Evolutionary conservation across 345 rosid species (phyloP).

Genomic region (Aurinia saxatilis): DNA sequence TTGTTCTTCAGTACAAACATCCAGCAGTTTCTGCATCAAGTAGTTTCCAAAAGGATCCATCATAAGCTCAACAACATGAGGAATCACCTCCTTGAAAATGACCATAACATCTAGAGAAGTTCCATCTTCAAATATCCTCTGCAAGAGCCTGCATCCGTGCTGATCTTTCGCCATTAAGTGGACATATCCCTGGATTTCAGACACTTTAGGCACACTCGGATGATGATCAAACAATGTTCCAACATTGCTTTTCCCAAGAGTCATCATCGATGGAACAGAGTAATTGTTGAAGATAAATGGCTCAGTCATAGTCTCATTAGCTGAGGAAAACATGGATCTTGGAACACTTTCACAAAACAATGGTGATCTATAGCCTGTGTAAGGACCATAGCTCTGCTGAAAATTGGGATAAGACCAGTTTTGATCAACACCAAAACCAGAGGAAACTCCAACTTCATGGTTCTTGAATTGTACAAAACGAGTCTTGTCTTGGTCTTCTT

Average conservation of each 20-base stretch:
- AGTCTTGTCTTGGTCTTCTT: neutral
- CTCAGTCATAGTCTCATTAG: slow-evolving; percentile 1
- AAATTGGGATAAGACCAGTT: neutral
- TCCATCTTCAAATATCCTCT: slow-evolving; percentile 37
- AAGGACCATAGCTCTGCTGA: neutral
- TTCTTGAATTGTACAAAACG: too few species aligned
- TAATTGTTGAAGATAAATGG: slow-evolving; percentile 5
- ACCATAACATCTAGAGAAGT: slow-evolving; percentile 25
- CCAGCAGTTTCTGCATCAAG: slow-evolving; percentile 43
- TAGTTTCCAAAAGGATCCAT: slow-evolving; percentile 51
- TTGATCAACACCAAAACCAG: neutral
- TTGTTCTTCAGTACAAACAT: slow-evolving; percentile 46
- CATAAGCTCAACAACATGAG: slow-evolving; percentile 46
- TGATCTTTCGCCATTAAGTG: slow-evolving; percentile 42
- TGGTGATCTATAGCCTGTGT: neutral
- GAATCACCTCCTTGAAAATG: slow-evolving; percentile 37
- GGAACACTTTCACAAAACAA: neutral
- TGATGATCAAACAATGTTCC: neutral
- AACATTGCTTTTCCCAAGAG: slow-evolving; percentile 6
- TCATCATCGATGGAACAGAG: slow-evolving; percentile 4
- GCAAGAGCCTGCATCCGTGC: slow-evolving; percentile 44
- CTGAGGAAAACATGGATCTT: slow-evolving; percentile 14
- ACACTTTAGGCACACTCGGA: slow-evolving; percentile 12
- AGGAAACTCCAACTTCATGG: too few species aligned
- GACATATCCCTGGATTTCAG: slow-evolving; percentile 28